Base-by-base conservation (phyloP, 2,329 filamentous ascomycete genomes). In the Pyrenophora teres region DNA sequence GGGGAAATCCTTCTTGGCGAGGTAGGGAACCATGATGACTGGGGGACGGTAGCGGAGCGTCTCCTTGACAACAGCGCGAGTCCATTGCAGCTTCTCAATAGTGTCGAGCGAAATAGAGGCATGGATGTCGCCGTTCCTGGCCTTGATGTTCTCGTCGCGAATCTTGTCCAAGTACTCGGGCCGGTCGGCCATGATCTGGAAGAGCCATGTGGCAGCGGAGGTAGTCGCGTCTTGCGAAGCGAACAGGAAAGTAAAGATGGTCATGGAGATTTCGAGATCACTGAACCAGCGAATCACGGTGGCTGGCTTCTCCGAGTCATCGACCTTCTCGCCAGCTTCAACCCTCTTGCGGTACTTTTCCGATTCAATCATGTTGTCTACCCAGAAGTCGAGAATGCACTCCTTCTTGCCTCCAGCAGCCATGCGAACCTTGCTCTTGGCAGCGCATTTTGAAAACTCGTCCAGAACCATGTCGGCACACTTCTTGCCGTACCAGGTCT, bases 401-500 rank as follows among this genome's bases (percentile, higher is more conserved):
- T 87, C 88, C 50, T 93, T 79, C 52, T 93, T 86, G 59, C 91
- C 92, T 67, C 92, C 93, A 47, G 90, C 87, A 65, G 87, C 86
- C 89, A 97, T 95, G 64, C 90, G 87, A 56, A 91, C 87, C 81
- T 94, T 96, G 77, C 89, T 89, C 82, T 97, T 96, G 57, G 91
- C 90, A 40, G 93, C 89, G 70, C 93, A 97, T 77, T 91, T 92
- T 72, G 88, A 79, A 70, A 97, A 97, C 73, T 96, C 92, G 41
- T 82, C 83, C 60, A 97, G 81, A 30, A 96, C 91, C 87, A 96
- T 91, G 69, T 96, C 90, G 52, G 93, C 87, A 25, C 92, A 91
- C 79, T 92, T 95, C 83, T 97, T 96, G 66, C 93, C 94, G 70
- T 96, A 95, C 92, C 92, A 97, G 4, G 92, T 92, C 80, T 92